phyloP scores from a whole-genome alignment of 1,139 yeast genomes.

The Debaryomyces sp. region DNA sequence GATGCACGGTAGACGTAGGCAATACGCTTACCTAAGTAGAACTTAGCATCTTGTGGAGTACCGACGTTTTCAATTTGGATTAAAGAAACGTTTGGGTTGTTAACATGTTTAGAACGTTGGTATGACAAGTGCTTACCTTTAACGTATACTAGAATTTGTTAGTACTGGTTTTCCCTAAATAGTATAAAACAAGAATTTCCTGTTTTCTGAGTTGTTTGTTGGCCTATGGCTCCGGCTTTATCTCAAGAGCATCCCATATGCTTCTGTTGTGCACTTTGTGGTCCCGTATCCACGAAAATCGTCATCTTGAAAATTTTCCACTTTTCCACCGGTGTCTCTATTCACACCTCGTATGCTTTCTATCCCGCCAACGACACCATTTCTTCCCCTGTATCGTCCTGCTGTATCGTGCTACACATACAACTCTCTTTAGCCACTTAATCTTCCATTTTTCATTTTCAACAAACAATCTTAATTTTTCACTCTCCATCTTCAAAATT shows the following conservation, averaged over 20 bases:
- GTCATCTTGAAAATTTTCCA: slow-evolving; percentile 1
- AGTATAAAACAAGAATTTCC: background rate
- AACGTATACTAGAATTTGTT: slow-evolving; percentile 83
- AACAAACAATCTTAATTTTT: background rate
- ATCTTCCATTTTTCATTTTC: background rate
- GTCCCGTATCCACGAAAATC: background rate
- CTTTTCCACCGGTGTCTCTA: background rate
- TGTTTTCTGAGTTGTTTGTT: background rate
- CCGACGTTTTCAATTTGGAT: slow-evolving; percentile 96
- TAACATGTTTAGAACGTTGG: slow-evolving; percentile 99
- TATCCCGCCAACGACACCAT: background rate
- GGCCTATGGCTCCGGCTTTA: background rate
- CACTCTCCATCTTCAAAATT: background rate
- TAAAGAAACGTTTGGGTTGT: slow-evolving; percentile 98
- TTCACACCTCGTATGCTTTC: background rate
- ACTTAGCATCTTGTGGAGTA: slow-evolving; percentile 90
- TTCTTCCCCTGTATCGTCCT: background rate
- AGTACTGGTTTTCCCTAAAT: slow-evolving; percentile 30
- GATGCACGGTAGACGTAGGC: slow-evolving; percentile 99
- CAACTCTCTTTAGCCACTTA: background rate
- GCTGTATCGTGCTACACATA: background rate
- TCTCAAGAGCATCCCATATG: background rate
- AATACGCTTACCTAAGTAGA: slow-evolving; percentile 99
- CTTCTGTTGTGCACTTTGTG: background rate
- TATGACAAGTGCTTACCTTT: slow-evolving; percentile 99